Evolutionary conservation across 2,329 filamentous ascomycete genomes (phyloP).

Genomic region (Aspergillus flavus): DNA sequence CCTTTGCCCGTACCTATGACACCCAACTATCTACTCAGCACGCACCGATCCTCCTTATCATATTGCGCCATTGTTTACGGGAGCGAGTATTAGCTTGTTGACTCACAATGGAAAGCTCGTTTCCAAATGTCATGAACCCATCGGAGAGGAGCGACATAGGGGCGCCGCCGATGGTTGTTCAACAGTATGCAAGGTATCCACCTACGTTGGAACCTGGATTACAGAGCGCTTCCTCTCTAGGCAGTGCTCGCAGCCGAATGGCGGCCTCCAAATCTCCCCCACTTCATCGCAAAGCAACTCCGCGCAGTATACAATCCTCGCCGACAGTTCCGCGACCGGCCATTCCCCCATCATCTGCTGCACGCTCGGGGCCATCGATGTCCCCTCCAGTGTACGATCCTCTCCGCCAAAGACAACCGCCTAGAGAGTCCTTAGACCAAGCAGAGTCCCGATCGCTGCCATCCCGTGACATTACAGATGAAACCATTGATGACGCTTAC

Average conservation of each 20-base stretch:
- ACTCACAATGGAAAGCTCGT: conserved; percentile 35
- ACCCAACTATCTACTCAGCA: background rate
- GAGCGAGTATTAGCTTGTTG: conserved; percentile 5
- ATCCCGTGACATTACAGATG: conserved; percentile 66
- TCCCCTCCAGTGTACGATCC: conserved; percentile 42
- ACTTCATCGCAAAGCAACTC: conserved; percentile 41
- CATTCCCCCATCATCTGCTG: conserved; percentile 27
- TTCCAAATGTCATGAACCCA: conserved; percentile 33
- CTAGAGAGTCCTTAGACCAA: conserved; percentile 40
- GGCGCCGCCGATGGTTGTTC: conserved; percentile 35
- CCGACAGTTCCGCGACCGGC: conserved; percentile 36
- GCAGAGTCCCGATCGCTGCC: conserved; percentile 61
- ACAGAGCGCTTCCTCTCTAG: conserved; percentile 41
- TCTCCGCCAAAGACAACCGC: conserved; percentile 28
- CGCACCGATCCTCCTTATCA: background rate
- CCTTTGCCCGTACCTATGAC: background rate
- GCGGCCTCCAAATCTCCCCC: conserved; percentile 39
- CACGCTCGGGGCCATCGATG: conserved; percentile 42
- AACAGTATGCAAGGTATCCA: conserved; percentile 44
- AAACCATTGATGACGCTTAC: conserved; percentile 79
- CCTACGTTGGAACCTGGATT: conserved; percentile 37
- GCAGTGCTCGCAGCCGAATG: conserved; percentile 36
- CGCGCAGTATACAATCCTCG: conserved; percentile 43
- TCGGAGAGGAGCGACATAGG: conserved; percentile 29
- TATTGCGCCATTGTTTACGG: background rate